Conservation (phyloP, 257 asterid genomes). For the Nicotiana obtusifolia region DNA sequence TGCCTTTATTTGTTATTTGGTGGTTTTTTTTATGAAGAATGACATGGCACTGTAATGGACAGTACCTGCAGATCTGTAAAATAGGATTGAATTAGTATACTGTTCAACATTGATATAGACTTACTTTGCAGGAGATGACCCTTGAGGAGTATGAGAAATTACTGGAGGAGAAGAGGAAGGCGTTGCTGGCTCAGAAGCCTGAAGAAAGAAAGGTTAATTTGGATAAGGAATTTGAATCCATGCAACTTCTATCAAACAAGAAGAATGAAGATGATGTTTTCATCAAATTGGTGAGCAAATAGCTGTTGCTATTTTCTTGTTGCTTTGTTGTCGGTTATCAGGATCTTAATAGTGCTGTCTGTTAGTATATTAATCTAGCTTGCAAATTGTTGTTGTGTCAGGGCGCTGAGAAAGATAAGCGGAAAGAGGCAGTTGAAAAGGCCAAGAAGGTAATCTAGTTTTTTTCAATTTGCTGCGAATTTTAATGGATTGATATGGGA, state of each 20-base stretch:
- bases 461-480: background rate
- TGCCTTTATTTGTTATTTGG: background rate
- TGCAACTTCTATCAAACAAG: constrained; percentile 62
- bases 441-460: constrained; percentile 42
- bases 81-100: background rate
- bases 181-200: constrained; percentile 41
- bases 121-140: constrained; percentile 52
- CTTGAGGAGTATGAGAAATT: constrained; percentile 64
- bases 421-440: constrained; percentile 55
- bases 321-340: background rate
- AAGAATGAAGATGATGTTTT: constrained; percentile 53
- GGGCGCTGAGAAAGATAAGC: constrained; percentile 59
- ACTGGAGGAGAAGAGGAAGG: constrained; percentile 58
- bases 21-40: background rate
- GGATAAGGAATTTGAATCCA: constrained; percentile 52
- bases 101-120: background rate
- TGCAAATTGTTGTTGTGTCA: constrained; percentile 7
- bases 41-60: background rate
- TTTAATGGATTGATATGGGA: background rate
- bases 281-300: constrained; percentile 40
- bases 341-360: background rate
- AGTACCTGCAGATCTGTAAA: background rate
- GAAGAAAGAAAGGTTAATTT: constrained; percentile 59
- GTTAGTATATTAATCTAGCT: background rate
- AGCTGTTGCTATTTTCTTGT: background rate